Percentiles rank a stretch among this genome's conserved stretches.
These are phyloP conservation scores for Avena eriantha DNA, from an alignment of 176 grass and related monocot species.

Conservation along the genomic window DNA sequence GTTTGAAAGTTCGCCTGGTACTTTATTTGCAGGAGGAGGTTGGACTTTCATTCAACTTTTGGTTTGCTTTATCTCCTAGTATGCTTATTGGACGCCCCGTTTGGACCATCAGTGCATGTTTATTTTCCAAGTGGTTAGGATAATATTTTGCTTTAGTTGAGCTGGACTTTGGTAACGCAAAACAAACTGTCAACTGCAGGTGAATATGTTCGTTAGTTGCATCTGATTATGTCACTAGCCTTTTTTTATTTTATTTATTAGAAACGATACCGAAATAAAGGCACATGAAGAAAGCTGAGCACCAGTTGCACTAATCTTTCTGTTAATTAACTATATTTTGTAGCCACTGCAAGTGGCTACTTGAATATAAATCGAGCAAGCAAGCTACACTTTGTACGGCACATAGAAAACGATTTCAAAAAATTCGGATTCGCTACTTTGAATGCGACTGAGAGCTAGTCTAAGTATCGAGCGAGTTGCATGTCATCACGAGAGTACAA, in stretches of 20 bases:
- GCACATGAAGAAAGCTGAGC: conserved; percentile 46
- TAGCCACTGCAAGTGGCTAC: conserved; percentile 22
- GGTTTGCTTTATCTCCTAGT: neutral
- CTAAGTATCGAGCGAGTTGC: no score
- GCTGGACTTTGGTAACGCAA: neutral
- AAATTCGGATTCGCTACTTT: no score
- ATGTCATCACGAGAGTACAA: no score
- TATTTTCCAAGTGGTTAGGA: conserved; percentile 13
- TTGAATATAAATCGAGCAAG: no score
- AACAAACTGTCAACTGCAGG: conserved; percentile 51
- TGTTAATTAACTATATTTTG: conserved; percentile 38
- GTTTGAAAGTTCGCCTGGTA: conserved; percentile 5
- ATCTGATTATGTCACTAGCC: conserved; percentile 42
- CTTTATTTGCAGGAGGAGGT: neutral
- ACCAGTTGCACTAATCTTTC: conserved; percentile 46
- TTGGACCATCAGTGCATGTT: neutral
- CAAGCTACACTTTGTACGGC: no score
- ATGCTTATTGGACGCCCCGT: neutral
- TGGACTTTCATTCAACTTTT: neutral
- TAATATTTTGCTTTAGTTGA: conserved; percentile 14
- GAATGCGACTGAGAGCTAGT: no score
- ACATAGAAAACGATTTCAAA: no score
- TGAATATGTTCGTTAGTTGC: conserved; percentile 45
- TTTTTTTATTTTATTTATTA: conserved; percentile 35
- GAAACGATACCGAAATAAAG: conserved; percentile 45